phyloP scores from a whole-genome alignment of 306 rosid genomes.

The Ormosia emarginata region DNA sequence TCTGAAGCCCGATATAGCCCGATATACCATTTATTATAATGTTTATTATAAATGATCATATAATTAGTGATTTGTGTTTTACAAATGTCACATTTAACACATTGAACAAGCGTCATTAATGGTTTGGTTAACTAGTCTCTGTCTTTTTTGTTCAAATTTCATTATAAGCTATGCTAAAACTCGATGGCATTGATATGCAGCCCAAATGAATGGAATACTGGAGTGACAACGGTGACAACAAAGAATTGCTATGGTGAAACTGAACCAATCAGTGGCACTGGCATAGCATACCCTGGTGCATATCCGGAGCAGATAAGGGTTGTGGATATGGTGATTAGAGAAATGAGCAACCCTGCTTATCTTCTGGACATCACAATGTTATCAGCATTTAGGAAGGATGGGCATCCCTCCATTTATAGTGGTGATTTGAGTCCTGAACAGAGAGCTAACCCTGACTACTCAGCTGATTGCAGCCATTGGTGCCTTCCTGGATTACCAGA shows the following conservation, averaged over 20 bases:
- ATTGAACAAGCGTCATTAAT: background rate
- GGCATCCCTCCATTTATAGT: constrained; percentile 83
- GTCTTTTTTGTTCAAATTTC: background rate
- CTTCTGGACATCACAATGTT: constrained; percentile 81
- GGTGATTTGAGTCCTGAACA: constrained; percentile 82
- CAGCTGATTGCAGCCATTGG: constrained; percentile 98
- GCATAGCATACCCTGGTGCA: constrained; percentile 44
- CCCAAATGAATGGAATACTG: constrained; percentile 67
- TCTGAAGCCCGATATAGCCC: background rate
- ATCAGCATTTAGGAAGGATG: constrained; percentile 79
- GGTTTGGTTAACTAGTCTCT: background rate
- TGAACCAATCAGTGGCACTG: constrained; percentile 46
- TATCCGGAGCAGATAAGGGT: constrained; percentile 80
- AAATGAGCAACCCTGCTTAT: constrained; percentile 58
- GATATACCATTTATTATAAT: too few species aligned
- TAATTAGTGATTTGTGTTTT: background rate
- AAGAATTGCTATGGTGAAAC: constrained; percentile 91
- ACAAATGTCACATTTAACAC: background rate
- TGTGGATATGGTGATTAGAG: constrained; percentile 63
- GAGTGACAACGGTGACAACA: constrained; percentile 34
- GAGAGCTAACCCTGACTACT: constrained; percentile 63
- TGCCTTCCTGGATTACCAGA: constrained; percentile 96
- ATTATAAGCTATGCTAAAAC: background rate
- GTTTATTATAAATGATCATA: too few species aligned
- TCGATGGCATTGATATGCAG: constrained; percentile 36